These are phyloP conservation scores for Mycena kentingensis DNA, from an alignment of 768 basidiomycete genomes.

Conservation along the genomic window DNA sequence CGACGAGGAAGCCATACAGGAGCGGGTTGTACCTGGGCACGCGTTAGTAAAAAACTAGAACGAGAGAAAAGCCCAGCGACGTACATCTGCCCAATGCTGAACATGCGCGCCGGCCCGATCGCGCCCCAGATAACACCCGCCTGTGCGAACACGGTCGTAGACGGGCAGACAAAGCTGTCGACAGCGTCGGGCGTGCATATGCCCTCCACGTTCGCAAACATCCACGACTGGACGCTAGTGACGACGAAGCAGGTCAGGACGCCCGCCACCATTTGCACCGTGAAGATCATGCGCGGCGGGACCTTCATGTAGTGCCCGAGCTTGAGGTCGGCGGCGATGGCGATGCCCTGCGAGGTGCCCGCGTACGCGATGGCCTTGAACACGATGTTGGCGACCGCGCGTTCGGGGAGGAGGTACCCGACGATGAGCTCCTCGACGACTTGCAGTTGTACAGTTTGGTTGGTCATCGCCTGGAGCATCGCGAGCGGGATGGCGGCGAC, in stretches of 20 bases:
- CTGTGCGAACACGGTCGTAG: slow-evolving; percentile 65
- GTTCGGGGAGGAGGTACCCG: slow-evolving; percentile 79
- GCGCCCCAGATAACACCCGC: slow-evolving; percentile 81
- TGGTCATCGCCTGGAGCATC: slow-evolving; percentile 87
- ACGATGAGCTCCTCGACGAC: slow-evolving; percentile 77
- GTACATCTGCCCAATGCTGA: slow-evolving; percentile 61
- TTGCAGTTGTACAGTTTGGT: slow-evolving; percentile 67
- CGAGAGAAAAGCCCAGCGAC: slow-evolving; percentile 21
- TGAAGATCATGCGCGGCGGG: slow-evolving; percentile 80
- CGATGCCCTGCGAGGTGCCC: slow-evolving; percentile 60
- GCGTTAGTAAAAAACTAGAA: slow-evolving; percentile 14
- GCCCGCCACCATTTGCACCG: slow-evolving; percentile 63
- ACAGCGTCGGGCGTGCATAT: slow-evolving; percentile 68
- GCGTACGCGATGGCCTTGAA: slow-evolving; percentile 71
- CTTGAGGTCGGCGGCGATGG: slow-evolving; percentile 76
- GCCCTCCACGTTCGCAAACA: slow-evolving; percentile 69
- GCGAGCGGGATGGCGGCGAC: slow-evolving; percentile 65
- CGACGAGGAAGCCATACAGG: slow-evolving; percentile 78
- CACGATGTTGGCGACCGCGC: slow-evolving; percentile 78
- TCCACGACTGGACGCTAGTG: slow-evolving; percentile 68
- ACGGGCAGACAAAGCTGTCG: slow-evolving; percentile 71
- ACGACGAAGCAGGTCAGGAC: slow-evolving; percentile 59
- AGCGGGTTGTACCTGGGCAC: slow-evolving; percentile 54
- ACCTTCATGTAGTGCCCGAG: slow-evolving; percentile 91
- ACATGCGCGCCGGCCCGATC: slow-evolving; percentile 71